Conservation (phyloP, 129 eudicot species). For the Helianthus tuberosus region DNA sequence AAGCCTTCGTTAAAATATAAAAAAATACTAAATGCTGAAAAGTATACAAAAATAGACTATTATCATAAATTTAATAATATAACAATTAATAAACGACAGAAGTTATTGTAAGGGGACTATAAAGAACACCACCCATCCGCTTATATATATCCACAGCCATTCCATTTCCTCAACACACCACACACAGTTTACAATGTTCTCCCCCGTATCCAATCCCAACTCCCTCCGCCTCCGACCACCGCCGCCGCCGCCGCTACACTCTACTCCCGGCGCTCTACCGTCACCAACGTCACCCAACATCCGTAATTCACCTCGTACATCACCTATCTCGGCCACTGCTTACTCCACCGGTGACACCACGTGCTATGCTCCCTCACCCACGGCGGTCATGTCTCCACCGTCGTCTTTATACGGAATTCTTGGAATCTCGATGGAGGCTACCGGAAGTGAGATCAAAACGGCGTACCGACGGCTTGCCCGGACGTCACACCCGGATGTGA, state of each 20-base stretch:
- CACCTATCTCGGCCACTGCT: conserved; percentile 40
- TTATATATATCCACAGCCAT: conserved; percentile 28
- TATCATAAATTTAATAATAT: too few relatives aligned
- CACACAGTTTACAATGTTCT: conserved; percentile 22
- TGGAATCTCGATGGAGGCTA: conserved; percentile 43
- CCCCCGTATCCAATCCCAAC: conserved; percentile 29
- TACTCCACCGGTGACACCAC: conserved; percentile 38
- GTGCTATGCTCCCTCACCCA: conserved; percentile 15
- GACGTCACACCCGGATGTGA: conserved; percentile 55
- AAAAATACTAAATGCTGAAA: too few relatives aligned
- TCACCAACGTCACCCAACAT: conserved; percentile 30
- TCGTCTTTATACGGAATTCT: conserved; percentile 53
- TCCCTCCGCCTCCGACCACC: conserved; percentile 39
- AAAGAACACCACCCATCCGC: too few relatives aligned
- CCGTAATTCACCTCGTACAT: conserved; percentile 26
- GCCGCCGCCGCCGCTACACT: conserved; percentile 18
- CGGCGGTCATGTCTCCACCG: conserved; percentile 34
- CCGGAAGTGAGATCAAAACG: conserved; percentile 47
- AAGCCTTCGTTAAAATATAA: too few relatives aligned
- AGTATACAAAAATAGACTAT: too few relatives aligned
- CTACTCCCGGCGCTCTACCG: conserved; percentile 11
- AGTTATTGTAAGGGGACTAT: too few relatives aligned
- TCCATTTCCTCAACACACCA: conserved; percentile 25
- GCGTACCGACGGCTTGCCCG: conserved; percentile 52
- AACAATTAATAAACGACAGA: too few relatives aligned